phyloP scores from a whole-genome alignment of 495 filamentous ascomycete species.

The Umbilicaria muhlenbergii region DNA sequence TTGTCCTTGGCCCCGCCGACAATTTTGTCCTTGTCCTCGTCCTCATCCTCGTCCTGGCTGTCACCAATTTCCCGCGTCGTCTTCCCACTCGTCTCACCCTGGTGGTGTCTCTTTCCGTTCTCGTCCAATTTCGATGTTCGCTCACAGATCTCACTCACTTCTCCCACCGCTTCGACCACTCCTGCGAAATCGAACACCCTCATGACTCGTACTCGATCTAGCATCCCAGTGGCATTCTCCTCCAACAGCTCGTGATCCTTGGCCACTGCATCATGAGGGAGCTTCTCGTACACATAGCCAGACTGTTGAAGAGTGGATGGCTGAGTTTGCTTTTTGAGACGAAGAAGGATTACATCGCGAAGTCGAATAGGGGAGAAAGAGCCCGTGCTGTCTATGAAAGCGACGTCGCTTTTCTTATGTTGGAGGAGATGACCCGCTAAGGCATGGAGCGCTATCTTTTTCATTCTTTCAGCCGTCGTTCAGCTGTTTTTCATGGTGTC shows the following conservation, averaged over 20 bases:
- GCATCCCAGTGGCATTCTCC: conserved; percentile 5
- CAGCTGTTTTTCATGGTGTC: too few relatives aligned
- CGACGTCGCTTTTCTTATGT: conserved; percentile 6
- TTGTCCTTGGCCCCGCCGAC: background rate
- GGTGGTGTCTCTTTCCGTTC: background rate
- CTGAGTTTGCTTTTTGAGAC: conserved; percentile 4
- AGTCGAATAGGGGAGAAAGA: conserved; percentile 11
- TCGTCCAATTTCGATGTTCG: background rate
- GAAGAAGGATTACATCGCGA: conserved; percentile 6
- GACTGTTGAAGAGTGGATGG: conserved; percentile 4
- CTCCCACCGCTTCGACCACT: conserved; percentile 10
- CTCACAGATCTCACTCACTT: conserved; percentile 5
- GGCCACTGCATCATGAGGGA: background rate
- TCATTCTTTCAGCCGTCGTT: too few relatives aligned
- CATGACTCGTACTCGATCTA: conserved; percentile 12
- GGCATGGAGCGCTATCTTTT: conserved; percentile 7
- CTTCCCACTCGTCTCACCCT: background rate
- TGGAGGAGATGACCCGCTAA: conserved; percentile 11
- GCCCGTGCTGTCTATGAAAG: conserved; percentile 11
- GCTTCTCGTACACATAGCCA: conserved; percentile 9
- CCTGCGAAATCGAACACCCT: conserved; percentile 15
- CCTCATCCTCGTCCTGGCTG: conserved; percentile 5
- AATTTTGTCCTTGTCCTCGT: background rate
- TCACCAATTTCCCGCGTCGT: background rate
- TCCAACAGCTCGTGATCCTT: background rate